These are phyloP conservation scores for Trichosporon inkin DNA, from an alignment of 1,284 basidiomycete genomes.

Conservation along the genomic window DNA sequence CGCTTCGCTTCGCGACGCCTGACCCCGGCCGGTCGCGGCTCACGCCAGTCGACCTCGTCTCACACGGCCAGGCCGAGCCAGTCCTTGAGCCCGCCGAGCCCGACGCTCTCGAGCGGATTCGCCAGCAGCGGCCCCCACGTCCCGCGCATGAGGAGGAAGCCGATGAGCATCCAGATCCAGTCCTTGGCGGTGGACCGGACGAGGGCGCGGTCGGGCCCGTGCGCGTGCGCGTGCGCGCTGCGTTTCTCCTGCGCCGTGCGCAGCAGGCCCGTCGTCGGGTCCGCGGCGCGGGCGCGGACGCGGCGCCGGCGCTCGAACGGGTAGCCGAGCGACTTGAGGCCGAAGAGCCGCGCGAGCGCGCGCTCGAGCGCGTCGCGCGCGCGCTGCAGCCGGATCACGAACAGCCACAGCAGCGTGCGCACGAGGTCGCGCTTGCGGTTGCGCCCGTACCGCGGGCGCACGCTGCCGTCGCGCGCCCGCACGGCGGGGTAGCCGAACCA, in stretches of 20 bases:
- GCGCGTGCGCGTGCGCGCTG: too few species aligned
- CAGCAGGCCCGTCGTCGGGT: constrained; percentile 13
- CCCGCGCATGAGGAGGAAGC: constrained; percentile 43
- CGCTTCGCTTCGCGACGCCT: too few species aligned
- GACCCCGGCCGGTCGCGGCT: too few species aligned
- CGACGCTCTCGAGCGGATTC: constrained; percentile 33
- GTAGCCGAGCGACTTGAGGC: constrained; percentile 25
- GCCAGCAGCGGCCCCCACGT: constrained; percentile 39
- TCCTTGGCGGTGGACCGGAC: constrained; percentile 24
- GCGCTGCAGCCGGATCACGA: constrained; percentile 44
- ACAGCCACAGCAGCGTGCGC: constrained; percentile 49
- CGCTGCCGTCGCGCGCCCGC: constrained; percentile 24
- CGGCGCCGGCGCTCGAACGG: background rate
- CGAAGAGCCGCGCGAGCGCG: constrained; percentile 15
- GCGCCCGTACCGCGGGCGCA: constrained; percentile 43
- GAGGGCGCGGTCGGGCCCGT: too few species aligned
- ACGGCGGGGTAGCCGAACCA: constrained; percentile 50
- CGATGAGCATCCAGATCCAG: constrained; percentile 48
- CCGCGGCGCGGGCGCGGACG: too few species aligned
- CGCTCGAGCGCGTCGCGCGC: constrained; percentile 38
- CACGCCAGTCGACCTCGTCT: too few species aligned
- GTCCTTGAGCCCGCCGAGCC: constrained; percentile 25
- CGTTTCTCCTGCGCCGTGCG: constrained; percentile 15
- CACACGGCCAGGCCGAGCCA: constrained; percentile 19
- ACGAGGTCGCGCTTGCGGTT: constrained; percentile 49